Evolutionary conservation across 2,329 filamentous ascomycete genomes (phyloP).

Genomic region (Clarireedia paspali): DNA sequence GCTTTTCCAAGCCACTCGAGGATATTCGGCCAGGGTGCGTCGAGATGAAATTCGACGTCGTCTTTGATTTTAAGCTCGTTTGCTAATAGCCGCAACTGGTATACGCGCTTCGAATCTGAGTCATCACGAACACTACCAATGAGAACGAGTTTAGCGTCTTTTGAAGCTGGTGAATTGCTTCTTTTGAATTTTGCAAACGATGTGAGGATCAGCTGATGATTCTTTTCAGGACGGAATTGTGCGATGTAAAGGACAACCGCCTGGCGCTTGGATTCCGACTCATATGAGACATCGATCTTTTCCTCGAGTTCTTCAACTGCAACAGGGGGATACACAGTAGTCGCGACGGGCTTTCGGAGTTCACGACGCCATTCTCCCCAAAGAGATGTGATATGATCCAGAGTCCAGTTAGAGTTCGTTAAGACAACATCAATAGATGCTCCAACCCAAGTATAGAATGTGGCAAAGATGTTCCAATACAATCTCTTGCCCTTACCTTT

Average conservation of each 20-base stretch:
- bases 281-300: conserved; percentile 61
- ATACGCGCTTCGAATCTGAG: conserved; percentile 73
- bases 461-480: conserved; percentile 85
- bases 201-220: conserved; percentile 78
- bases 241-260: conserved; percentile 84
- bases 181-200: conserved; percentile 74
- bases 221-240: conserved; percentile 96
- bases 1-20: conserved; percentile 68
- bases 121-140: conserved; percentile 90
- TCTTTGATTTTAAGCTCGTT: conserved; percentile 83
- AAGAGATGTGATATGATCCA: conserved; percentile 68
- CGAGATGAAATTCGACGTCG: conserved; percentile 77
- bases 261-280: conserved; percentile 62
- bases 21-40: conserved; percentile 84
- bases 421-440: conserved; percentile 85
- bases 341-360: conserved; percentile 41
- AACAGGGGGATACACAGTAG: conserved; percentile 84
- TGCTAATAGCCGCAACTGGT: conserved; percentile 76
- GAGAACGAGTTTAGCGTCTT: conserved; percentile 63
- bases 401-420: conserved; percentile 96
- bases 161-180: conserved; percentile 41
- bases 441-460: conserved; percentile 75
- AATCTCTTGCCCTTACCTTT: conserved; percentile 64
- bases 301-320: conserved; percentile 78
- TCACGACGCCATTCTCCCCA: conserved; percentile 58